These are phyloP conservation scores for Boletellus sp. DNA, from an alignment of 768 basidiomycete species.

Conservation along the genomic window DNA sequence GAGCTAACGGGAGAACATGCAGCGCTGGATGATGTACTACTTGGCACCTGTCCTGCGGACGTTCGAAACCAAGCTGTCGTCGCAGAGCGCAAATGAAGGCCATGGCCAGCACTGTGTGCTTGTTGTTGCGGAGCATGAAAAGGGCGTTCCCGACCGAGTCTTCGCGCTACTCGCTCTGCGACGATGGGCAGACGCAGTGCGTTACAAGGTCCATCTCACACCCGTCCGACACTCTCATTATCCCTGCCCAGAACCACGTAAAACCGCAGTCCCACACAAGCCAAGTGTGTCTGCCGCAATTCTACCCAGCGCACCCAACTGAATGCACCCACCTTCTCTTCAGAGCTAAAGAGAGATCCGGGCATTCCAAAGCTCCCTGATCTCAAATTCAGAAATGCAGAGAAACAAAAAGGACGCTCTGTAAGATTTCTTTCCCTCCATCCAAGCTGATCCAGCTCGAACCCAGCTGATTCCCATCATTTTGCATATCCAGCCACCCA, in stretches of 20 bases:
- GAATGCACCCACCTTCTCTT: not conserved
- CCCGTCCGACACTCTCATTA: not conserved
- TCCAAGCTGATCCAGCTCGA: too few relatives aligned
- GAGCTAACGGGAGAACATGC: too few relatives aligned
- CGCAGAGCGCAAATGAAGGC: too few relatives aligned
- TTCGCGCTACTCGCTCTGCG: too few relatives aligned
- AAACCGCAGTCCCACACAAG: conserved; percentile 25
- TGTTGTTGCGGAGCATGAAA: conserved; percentile 12
- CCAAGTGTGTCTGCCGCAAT: conserved; percentile 14
- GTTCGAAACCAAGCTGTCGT: too few relatives aligned
- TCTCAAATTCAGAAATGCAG: conserved; percentile 58
- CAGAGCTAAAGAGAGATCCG: conserved; percentile 86
- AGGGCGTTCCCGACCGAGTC: not conserved
- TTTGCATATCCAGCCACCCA: conserved; percentile 16
- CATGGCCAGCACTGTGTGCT: too few relatives aligned
- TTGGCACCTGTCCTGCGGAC: too few relatives aligned
- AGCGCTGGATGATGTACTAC: too few relatives aligned
- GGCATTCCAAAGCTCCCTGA: conserved; percentile 81
- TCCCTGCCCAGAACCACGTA: conserved; percentile 20
- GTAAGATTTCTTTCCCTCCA: conserved; percentile 23
- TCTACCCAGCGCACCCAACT: conserved; percentile 2
- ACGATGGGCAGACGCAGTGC: conserved; percentile 32
- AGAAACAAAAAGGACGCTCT: conserved; percentile 42
- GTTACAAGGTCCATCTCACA: conserved; percentile 2
- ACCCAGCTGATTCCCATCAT: not conserved